Evolutionary conservation across 1,284 basidiomycete species (phyloP), one percentile per base, ranked within the genome.

Genomic region (Termitomyces sp.): DNA sequence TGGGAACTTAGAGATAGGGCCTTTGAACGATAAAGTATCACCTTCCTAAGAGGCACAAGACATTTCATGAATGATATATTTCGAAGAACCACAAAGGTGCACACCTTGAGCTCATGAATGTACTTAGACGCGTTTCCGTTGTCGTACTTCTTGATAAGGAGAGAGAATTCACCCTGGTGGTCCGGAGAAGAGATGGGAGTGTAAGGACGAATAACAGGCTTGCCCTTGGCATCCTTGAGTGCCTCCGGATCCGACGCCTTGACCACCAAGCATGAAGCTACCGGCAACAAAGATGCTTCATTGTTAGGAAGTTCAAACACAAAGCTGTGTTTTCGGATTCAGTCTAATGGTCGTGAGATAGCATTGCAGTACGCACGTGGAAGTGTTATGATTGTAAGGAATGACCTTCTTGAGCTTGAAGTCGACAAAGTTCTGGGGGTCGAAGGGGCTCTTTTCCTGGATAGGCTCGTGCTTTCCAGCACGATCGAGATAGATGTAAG

Each of bases 331-430:
- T 1, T 49, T 48, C 24, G 21, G 54, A 31, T 41, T 21, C 51
- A 60, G 46, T 47, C 51, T 24, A 45, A 37, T 42, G 46, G 30
- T 45, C 46, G 46, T 31, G 43, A 38, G 37, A 26, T 11, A 30
- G 50, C 16, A 28, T 33, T 26, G 42, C 26, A 30, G 38, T n/a
- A 68, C 75, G 55, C 59, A 88, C 78, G 80, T 80, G 33, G 88
- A 76, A 5, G 91, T 86, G 72, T 96, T 93, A 78, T 96, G 88
- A 79, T 96, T 99, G 79, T 97, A 97, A 1, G 86, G 84, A 61
- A 86, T 79, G 61, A 97, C 75, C 66, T 86, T 82, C 71, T 89
- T 89, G 63, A 98, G 80, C 65, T 84, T 88, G 70, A 97, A 85
- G 66, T 90, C 81, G 49, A 83, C 69, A 64, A 87, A 93, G 58